Conservation (phyloP, 2,329 filamentous ascomycete species). For the Ophidiomyces ophidiicola region DNA sequence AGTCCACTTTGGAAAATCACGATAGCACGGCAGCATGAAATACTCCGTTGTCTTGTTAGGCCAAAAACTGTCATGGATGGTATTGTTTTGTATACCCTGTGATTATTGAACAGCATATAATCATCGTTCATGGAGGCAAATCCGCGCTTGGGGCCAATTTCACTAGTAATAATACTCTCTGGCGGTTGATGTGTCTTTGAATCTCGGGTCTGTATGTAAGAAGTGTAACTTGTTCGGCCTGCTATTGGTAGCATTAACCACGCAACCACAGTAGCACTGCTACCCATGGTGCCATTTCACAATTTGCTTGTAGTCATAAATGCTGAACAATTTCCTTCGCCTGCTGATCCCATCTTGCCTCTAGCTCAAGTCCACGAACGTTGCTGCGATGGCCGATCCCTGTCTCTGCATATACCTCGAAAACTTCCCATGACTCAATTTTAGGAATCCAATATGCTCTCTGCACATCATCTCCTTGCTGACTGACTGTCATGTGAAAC, state of each 20-base stretch:
- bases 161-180: slow-evolving; percentile 12
- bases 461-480: slow-evolving; percentile 36
- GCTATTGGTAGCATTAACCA: slow-evolving; percentile 31
- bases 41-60: slow-evolving; percentile 6
- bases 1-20: slow-evolving; percentile 14
- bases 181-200: slow-evolving; percentile 13
- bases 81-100: slow-evolving; percentile 7
- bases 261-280: slow-evolving; percentile 39
- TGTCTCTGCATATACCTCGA: slow-evolving; percentile 38
- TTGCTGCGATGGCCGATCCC: slow-evolving; percentile 39
- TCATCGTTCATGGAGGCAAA: slow-evolving; percentile 14
- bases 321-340: slow-evolving; percentile 36
- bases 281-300: slow-evolving; percentile 40
- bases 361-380: slow-evolving; percentile 35
- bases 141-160: slow-evolving; percentile 15
- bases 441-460: slow-evolving; percentile 35
- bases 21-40: slow-evolving; percentile 13
- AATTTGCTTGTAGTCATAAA: slow-evolving; percentile 37
- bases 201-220: slow-evolving; percentile 34
- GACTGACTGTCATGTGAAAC: slow-evolving; percentile 36
- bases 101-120: slow-evolving; percentile 15
- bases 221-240: slow-evolving; percentile 19
- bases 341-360: slow-evolving; percentile 33
- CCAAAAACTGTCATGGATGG: background rate
- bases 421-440: slow-evolving; percentile 35